These are phyloP conservation scores for Russula emetica DNA, from an alignment of 768 basidiomycete genomes.

Conservation along the genomic window DNA sequence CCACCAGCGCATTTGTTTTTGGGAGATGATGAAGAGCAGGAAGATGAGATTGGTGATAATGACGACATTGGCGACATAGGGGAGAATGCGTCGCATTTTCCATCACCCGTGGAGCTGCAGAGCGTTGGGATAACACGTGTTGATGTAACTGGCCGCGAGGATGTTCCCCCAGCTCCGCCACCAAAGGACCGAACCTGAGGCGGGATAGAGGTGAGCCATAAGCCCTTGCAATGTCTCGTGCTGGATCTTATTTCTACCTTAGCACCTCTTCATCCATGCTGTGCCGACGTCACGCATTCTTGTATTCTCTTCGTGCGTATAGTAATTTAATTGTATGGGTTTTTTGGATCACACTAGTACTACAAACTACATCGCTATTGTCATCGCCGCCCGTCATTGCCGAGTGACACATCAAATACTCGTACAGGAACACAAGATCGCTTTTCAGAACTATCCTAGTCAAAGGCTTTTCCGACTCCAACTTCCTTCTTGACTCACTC, in stretches of 20 bases:
- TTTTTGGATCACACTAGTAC: not conserved
- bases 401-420: not conserved
- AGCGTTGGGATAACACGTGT: not conserved
- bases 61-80: constrained; percentile 31
- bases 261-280: not conserved
- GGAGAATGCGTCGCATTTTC: not conserved
- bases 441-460: not conserved
- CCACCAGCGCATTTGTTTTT: constrained; percentile 60
- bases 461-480: not conserved
- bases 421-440: not conserved
- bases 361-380: not conserved
- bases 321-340: not conserved
- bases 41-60: constrained; percentile 44
- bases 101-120: constrained; percentile 1
- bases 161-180: constrained; percentile 5
- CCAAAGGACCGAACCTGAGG: constrained; percentile 5
- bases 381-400: not conserved
- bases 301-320: not conserved
- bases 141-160: not conserved
- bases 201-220: constrained; percentile 3
- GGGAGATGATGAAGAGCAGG: constrained; percentile 44
- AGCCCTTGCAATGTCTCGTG: not conserved
- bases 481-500: not conserved
- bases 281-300: not conserved
- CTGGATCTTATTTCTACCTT: not conserved